Conservation (phyloP, 2,329 filamentous ascomycete genomes). For the Myriosclerotinia scirpicola region DNA sequence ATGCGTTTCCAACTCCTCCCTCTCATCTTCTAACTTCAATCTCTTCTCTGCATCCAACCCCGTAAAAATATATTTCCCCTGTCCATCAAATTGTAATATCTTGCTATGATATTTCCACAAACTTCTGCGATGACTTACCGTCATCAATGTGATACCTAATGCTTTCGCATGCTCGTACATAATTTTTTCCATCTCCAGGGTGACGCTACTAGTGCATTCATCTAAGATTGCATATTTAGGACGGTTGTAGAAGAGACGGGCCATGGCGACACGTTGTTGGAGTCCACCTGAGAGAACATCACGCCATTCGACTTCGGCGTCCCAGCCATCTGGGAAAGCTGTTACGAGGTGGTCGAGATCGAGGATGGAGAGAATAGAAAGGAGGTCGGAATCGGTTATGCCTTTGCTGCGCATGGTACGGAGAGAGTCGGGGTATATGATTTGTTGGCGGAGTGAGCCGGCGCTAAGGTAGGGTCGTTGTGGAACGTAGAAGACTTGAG, state of each 20-base stretch:
- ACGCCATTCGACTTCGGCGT: conserved; percentile 94
- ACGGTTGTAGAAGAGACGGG: conserved; percentile 87
- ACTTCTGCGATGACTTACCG: conserved; percentile 85
- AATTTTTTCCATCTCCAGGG: conserved; percentile 86
- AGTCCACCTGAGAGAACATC: conserved; percentile 89
- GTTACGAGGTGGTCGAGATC: conserved; percentile 82
- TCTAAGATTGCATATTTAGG: conserved; percentile 94
- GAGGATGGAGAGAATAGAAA: conserved; percentile 72
- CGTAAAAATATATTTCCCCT: conserved; percentile 88
- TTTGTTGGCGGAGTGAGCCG: conserved; percentile 90
- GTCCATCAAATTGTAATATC: conserved; percentile 95
- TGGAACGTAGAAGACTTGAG: conserved; percentile 97
- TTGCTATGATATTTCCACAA: conserved; percentile 95
- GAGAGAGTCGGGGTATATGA: conserved; percentile 90
- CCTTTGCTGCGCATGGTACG: conserved; percentile 84
- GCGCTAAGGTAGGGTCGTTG: conserved; percentile 91
- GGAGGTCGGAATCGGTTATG: conserved; percentile 77
- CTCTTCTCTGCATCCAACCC: conserved; percentile 83
- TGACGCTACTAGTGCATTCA: conserved; percentile 95
- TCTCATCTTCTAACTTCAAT: conserved; percentile 89
- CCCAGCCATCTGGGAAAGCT: conserved; percentile 76
- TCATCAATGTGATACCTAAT: conserved; percentile 93
- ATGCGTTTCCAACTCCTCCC: conserved; percentile 86
- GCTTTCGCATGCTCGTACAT: conserved; percentile 98
- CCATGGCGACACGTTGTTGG: conserved; percentile 97